phyloP scores from a whole-genome alignment of 176 grass and related monocot species.

The Guadua angustifolia region DNA sequence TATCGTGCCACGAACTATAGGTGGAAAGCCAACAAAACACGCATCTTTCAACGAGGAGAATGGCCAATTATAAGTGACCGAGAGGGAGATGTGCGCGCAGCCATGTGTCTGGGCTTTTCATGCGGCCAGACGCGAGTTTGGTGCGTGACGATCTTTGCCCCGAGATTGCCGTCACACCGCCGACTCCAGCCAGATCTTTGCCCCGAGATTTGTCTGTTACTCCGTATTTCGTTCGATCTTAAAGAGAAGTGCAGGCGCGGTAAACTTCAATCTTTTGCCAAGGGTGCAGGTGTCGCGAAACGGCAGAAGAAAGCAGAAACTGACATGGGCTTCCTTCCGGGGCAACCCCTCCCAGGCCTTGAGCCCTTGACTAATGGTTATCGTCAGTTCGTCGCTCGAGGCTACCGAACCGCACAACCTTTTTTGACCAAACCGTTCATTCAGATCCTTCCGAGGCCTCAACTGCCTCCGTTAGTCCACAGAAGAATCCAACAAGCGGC shows the following conservation, averaged over 20 bases:
- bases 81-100: background rate
- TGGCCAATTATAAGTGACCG: background rate
- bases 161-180: background rate
- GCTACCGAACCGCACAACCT: background rate
- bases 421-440: constrained; percentile 20
- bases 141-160: background rate
- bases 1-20: background rate
- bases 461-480: background rate
- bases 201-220: too few species aligned
- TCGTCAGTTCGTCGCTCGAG: constrained; percentile 13
- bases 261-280: background rate
- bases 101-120: background rate
- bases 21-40: background rate
- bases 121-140: background rate
- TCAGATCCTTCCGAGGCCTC: background rate
- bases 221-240: background rate
- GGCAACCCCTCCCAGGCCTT: background rate
- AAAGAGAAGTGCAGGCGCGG: background rate
- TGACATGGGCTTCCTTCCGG: background rate
- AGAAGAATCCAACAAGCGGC: background rate
- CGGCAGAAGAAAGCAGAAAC: background rate
- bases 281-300: background rate
- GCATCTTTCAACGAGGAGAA: background rate
- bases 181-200: too few species aligned
- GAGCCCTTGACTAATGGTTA: background rate